A percentile compares a stretch with the other conserved stretches of the same genome.
These are phyloP conservation scores for Scutellaria baicalensis DNA, from an alignment of 257 asterid genomes.

Conservation along the genomic window DNA sequence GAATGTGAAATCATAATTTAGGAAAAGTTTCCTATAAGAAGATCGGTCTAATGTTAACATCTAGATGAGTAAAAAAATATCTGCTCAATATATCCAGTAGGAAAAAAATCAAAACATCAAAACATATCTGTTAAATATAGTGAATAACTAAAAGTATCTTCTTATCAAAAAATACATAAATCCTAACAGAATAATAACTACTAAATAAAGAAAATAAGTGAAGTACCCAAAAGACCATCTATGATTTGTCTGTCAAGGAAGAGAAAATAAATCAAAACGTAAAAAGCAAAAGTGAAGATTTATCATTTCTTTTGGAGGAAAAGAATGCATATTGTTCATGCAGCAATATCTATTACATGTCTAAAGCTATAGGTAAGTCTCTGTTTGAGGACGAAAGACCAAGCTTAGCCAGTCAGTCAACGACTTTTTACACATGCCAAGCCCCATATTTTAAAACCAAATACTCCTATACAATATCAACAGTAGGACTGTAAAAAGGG, in stretches of 20 bases:
- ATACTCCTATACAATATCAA: neutral
- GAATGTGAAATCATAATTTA: conserved; percentile 10
- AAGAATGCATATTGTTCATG: neutral
- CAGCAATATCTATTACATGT: neutral
- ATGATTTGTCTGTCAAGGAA: neutral
- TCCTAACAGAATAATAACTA: neutral
- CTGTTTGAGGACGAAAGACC: neutral
- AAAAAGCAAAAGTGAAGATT: neutral
- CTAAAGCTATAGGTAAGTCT: conserved; percentile 5
- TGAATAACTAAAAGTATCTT: neutral
- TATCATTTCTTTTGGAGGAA: neutral
- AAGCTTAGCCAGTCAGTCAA: conserved; percentile 7
- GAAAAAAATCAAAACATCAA: neutral
- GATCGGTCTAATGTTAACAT: neutral
- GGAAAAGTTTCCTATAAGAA: conserved; percentile 4
- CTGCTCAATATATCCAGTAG: neutral
- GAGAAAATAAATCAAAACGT: neutral
- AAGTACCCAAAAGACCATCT: neutral
- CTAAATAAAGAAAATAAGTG: conserved; percentile 2
- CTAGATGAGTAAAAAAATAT: neutral
- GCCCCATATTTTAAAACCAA: neutral
- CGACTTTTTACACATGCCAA: neutral
- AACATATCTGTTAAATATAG: neutral
- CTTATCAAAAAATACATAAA: no score
- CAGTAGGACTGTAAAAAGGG: neutral